A percentile compares a stretch with the other conserved stretches of the same genome.
These are phyloP conservation scores for Datura wrightii DNA, from an alignment of 257 asterid genomes.

Conservation along the genomic window DNA sequence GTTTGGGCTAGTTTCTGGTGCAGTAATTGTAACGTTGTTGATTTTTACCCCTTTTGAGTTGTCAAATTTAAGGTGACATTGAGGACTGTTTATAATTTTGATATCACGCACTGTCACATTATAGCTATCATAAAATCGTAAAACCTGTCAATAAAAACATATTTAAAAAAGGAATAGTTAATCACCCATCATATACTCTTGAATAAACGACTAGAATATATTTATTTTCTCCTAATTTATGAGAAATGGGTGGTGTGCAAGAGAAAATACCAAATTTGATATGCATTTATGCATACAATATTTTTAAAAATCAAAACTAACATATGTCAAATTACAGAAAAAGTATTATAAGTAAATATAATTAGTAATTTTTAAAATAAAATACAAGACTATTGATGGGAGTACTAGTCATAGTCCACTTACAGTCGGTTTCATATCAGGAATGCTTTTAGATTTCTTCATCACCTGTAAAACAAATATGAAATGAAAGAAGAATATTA, in stretches of 20 bases:
- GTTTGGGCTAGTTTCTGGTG: slow-evolving; percentile 77
- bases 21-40: slow-evolving; percentile 66
- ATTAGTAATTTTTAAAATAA: neutral
- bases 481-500: neutral
- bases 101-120: slow-evolving; percentile 63
- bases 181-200: neutral
- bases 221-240: no score
- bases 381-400: no score
- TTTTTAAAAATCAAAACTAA: no score
- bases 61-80: slow-evolving; percentile 84
- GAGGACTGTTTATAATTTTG: slow-evolving; percentile 65
- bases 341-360: no score
- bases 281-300: no score
- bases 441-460: slow-evolving; percentile 47
- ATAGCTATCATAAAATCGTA: slow-evolving; percentile 71
- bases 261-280: no score
- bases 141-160: slow-evolving; percentile 47
- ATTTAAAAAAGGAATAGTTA: neutral
- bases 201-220: neutral
- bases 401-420: slow-evolving; percentile 27
- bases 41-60: slow-evolving; percentile 60
- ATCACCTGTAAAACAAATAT: slow-evolving; percentile 48
- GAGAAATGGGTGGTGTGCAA: no score
- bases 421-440: slow-evolving; percentile 74
- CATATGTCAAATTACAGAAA: no score